Evolutionary conservation across 2,329 filamentous ascomycete species (phyloP).

Genomic region (Aspergillus ochraceus): DNA sequence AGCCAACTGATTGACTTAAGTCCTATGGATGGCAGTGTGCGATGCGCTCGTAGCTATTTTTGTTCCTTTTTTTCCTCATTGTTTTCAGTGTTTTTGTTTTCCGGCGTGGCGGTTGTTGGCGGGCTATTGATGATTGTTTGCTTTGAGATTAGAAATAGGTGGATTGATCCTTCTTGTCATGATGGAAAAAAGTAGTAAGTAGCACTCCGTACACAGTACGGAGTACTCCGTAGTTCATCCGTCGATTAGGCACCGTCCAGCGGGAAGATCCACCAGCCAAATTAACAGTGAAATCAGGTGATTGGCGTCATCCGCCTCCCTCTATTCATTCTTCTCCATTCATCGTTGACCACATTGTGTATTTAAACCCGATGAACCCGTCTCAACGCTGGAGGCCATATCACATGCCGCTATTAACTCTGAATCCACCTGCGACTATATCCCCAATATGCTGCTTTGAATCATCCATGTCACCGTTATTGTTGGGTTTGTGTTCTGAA

Average conservation of each 20-base stretch:
- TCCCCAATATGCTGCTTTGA: constrained; percentile 11
- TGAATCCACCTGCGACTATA: constrained; percentile 1
- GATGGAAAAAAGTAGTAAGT: not conserved
- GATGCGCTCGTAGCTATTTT: not conserved
- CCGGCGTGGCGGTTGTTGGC: not conserved
- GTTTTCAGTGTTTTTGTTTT: not conserved
- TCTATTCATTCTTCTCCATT: constrained; percentile 4
- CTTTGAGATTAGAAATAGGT: not conserved
- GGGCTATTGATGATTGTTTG: not conserved
- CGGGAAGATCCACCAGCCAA: not conserved
- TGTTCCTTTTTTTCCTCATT: not conserved
- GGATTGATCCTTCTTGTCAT: no score
- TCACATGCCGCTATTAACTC: constrained; percentile 7
- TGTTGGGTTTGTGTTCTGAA: constrained; percentile 14
- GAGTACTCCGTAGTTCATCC: not conserved
- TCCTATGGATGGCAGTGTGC: not conserved
- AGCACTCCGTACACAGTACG: not conserved
- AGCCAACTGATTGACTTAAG: not conserved
- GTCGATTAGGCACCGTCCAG: not conserved
- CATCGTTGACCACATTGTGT: not conserved
- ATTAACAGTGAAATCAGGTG: constrained; percentile 21
- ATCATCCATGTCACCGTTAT: constrained; percentile 14
- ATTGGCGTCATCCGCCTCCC: constrained; percentile 15
- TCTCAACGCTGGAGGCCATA: not conserved
- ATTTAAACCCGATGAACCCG: constrained; percentile 1